Conservation (phyloP, 2,329 filamentous ascomycete genomes). For the Cordyceps cicadae region DNA sequence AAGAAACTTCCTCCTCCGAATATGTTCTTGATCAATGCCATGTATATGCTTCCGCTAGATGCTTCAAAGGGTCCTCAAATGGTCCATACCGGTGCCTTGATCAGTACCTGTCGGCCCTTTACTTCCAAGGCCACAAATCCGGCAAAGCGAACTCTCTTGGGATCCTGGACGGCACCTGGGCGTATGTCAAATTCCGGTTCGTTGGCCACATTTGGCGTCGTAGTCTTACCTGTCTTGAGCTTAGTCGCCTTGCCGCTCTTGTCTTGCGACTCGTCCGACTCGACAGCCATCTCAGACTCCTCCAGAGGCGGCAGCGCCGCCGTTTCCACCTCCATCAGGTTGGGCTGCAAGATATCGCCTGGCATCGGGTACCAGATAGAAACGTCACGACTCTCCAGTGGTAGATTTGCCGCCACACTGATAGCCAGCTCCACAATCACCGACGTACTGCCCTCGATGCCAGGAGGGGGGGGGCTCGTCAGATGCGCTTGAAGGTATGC, state of each 20-base stretch:
- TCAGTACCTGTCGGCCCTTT: constrained; percentile 63
- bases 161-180: constrained; percentile 36
- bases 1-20: neutral
- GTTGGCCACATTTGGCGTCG: constrained; percentile 1
- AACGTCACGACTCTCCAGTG: constrained; percentile 85
- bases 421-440: constrained; percentile 93
- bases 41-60: constrained; percentile 5
- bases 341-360: constrained; percentile 58
- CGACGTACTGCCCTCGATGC: constrained; percentile 77
- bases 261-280: constrained; percentile 31
- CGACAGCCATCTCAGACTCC: constrained; percentile 27
- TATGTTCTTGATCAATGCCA: constrained; percentile 2
- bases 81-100: constrained; percentile 68
- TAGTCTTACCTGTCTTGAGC: constrained; percentile 31
- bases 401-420: constrained; percentile 75
- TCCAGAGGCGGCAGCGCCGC: constrained; percentile 52
- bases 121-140: constrained; percentile 70
- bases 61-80: constrained; percentile 30
- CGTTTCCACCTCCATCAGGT: constrained; percentile 85
- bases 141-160: constrained; percentile 60
- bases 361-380: constrained; percentile 79
- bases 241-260: constrained; percentile 37
- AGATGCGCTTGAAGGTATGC: constrained; percentile 66
- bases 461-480: constrained; percentile 65
- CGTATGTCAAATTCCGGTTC: constrained; percentile 20